phyloP scores from a whole-genome alignment of 106 monocot species.

The Dioscorea zingiberensis region DNA sequence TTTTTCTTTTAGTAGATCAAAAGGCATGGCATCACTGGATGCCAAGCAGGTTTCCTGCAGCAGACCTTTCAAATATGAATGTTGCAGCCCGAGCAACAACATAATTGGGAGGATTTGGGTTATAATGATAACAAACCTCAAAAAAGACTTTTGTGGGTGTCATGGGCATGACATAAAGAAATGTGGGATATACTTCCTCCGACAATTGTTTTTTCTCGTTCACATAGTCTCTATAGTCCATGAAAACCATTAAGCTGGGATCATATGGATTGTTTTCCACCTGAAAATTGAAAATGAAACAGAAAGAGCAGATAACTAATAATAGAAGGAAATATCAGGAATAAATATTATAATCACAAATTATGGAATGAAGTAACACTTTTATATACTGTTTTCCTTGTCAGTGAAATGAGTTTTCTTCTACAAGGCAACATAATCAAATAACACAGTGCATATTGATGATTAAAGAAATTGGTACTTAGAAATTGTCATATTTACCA shows the following conservation, averaged over 20 bases:
- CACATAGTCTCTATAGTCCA: conserved; percentile 90
- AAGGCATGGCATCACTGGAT: conserved; percentile 90
- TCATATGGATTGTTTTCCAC: conserved; percentile 99
- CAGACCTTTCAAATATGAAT: not conserved
- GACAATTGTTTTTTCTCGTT: conserved; percentile 30
- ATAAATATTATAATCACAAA: not conserved
- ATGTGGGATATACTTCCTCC: conserved; percentile 74
- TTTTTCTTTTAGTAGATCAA: conserved; percentile 79
- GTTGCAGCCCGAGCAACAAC: not conserved
- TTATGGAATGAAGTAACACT: no score
- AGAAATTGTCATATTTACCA: no score
- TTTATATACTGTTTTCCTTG: no score
- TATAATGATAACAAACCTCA: conserved; percentile 39
- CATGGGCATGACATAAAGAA: conserved; percentile 95
- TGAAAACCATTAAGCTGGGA: conserved; percentile 93
- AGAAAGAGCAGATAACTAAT: conserved; percentile 13
- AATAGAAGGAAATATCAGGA: not conserved
- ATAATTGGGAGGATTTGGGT: not conserved
- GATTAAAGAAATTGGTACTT: no score
- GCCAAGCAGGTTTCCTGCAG: conserved; percentile 95
- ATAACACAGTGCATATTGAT: no score
- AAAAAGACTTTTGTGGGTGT: conserved; percentile 85
- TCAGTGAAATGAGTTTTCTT: no score
- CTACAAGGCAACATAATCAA: no score
- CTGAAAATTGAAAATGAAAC: conserved; percentile 40